Evolutionary conservation across 2,329 filamentous ascomycete genomes (phyloP).

Genomic region (Metarhizium robertsii): DNA sequence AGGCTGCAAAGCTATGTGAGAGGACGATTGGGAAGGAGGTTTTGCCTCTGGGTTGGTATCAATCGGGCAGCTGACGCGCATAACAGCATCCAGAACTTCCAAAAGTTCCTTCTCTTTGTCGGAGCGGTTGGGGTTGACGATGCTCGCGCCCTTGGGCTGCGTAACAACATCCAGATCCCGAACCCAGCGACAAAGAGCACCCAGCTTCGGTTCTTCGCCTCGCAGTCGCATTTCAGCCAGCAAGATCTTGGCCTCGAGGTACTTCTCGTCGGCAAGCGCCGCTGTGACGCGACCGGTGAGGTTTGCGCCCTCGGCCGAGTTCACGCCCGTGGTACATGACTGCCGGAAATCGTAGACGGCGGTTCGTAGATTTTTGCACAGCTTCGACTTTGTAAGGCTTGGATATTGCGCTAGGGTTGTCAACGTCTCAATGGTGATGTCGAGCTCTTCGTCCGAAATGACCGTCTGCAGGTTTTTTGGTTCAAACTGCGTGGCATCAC

Average conservation of each 20-base stretch:
- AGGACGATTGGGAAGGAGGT: conserved; percentile 19
- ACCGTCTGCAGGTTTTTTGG: conserved; percentile 43
- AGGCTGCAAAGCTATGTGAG: conserved; percentile 47
- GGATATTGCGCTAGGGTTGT: conserved; percentile 49
- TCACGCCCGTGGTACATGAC: conserved; percentile 57
- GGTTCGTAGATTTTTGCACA: conserved; percentile 55
- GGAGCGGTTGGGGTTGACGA: conserved; percentile 24
- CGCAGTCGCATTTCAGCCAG: conserved; percentile 62
- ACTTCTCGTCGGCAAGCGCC: conserved; percentile 56
- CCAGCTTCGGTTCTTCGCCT: conserved; percentile 55
- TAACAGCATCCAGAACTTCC: conserved; percentile 51
- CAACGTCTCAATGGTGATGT: conserved; percentile 57
- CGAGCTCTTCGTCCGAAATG: conserved; percentile 55
- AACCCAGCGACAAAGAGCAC: conserved; percentile 63
- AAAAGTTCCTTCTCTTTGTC: conserved; percentile 45
- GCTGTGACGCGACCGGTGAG: conserved; percentile 58
- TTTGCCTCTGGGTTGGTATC: conserved; percentile 34
- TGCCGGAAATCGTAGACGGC: conserved; percentile 62
- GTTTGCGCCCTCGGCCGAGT: conserved; percentile 48
- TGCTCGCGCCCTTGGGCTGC: conserved; percentile 32
- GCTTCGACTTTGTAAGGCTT: conserved; percentile 56
- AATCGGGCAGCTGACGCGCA: conserved; percentile 53
- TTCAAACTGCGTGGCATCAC: conserved; percentile 20
- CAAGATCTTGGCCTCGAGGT: conserved; percentile 54
- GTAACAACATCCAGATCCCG: conserved; percentile 61